Base-by-base conservation (phyloP, 176 grass and related monocot genomes). In the Raddia distichophylla region DNA sequence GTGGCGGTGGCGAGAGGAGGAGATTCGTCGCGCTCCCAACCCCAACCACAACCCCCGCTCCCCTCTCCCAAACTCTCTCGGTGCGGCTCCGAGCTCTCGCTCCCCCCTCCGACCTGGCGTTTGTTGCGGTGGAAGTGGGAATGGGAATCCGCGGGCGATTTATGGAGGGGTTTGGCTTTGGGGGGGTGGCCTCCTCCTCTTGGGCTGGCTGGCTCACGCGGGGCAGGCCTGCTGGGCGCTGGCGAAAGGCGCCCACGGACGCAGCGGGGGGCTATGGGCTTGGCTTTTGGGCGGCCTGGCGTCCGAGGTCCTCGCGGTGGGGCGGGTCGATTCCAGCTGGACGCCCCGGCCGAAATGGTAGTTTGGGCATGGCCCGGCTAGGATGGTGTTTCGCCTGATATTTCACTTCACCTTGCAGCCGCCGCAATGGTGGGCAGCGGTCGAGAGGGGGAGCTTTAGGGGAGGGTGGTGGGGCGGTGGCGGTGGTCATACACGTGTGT, bases 111-210 rank as follows among this genome's bases (percentile, higher is more conserved):
- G 75, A 58, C 58, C 50, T 27, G 74, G 75, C 75, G 59, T 77
- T 84, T 27, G 27, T 40, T 40, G 37, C 37, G 37, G 37, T 40
- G 37, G 37, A 40, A 40, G 37, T 40, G 37, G 4, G 58, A 59
- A 73, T 69, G 27, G 71, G 58, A 59, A 73, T 69, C 83, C 82
- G 77, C 77, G 73, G 73, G 53, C 53, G 35, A 64, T 89, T 82
- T 89, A 89, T 82, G 54, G 37, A 0, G 5, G 5, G 35, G 43
- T 37, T 84, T 61, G 82, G n/a, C n/a, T n/a, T n/a, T n/a, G n/a
- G n/a, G 69, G 27, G 27, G 27, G 27, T 27, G 27, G 27, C 27
- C 27, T 27, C 27, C 27, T 27, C 27, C 27, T 27, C 27, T 27
- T 27, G 27, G 27, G 69, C 34, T 57, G 37, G 37, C 37, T 5